These are phyloP conservation scores for Leccinum longicurvipes DNA, from an alignment of 768 basidiomycete species.

Conservation along the genomic window DNA sequence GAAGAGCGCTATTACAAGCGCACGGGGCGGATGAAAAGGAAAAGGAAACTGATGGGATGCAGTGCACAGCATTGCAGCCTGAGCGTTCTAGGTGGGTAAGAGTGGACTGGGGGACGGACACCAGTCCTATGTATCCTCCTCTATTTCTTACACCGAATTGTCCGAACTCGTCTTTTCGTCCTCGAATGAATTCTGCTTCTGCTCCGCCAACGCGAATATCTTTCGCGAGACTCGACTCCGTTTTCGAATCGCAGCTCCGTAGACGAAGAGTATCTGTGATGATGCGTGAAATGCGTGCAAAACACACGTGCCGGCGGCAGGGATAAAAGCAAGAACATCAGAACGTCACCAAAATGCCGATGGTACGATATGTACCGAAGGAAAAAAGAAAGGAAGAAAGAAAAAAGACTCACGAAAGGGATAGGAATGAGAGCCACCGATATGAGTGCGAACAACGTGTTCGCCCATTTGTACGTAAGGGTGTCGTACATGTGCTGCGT, in stretches of 20 bases:
- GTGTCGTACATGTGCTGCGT: slow-evolving; percentile 54
- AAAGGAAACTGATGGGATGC: not conserved
- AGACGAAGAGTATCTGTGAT: slow-evolving; percentile 29
- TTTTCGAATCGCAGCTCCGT: slow-evolving; percentile 31
- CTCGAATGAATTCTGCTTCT: not conserved
- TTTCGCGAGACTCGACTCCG: slow-evolving; percentile 27
- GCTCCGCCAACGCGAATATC: slow-evolving; percentile 17
- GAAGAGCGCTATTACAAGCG: not conserved
- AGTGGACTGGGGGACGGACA: not conserved
- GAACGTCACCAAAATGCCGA: not conserved
- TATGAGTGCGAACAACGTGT: slow-evolving; percentile 52
- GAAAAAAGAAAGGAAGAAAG: not conserved
- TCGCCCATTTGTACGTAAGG: slow-evolving; percentile 59
- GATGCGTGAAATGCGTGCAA: not conserved
- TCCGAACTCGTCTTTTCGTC: not conserved
- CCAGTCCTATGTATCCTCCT: not conserved
- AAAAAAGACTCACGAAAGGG: slow-evolving; percentile 45
- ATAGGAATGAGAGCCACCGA: slow-evolving; percentile 56
- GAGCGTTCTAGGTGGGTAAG: not conserved
- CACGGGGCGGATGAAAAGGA: not conserved
- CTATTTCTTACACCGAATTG: not conserved
- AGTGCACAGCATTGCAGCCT: not conserved
- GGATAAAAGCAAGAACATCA: too few relatives aligned
- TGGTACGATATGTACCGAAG: not conserved
- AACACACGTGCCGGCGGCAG: not conserved